Evolutionary conservation across 805 yeast species (phyloP), one percentile per base, ranked within the genome.

Genomic region (Ogataea methylovora): DNA sequence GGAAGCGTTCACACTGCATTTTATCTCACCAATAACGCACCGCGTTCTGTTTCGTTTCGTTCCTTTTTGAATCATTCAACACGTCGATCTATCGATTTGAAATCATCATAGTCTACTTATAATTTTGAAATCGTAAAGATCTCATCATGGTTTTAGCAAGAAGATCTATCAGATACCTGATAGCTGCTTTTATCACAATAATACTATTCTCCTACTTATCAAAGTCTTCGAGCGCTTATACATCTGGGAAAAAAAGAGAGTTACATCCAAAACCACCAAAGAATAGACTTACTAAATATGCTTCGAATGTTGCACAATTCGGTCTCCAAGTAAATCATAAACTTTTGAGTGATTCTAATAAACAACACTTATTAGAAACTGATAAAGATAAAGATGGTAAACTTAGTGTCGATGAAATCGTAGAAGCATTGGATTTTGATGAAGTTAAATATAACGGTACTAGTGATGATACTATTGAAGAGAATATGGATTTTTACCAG

Each of bases 401-500:
- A 28, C 41, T 55, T 34, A 42, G 54, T 3, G 40, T 49, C 36
- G 49, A 44, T 4, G 51, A 55, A 38, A 45, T 55, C 15, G 14
- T 45, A 35, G 33, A 44, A 19, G 50, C 48, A 5, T 33, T 55
- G 23, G 49, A 46, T 13, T 55, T 46, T 31, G 54, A 52, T 30
- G 29, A 36, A 16, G 34, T 36, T 5, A 35, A 37, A 12, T 39
- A 42, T 22, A 45, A 44, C 30, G 46, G 42, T 22, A 45, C 56
- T 9, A 43, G 44, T 23, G 58, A 47, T 13, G 51, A 55, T 26
- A 42, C 54, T n/a, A 55, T 52, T 27, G 52, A 40, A 27, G 56
- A 53, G 33, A 54, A 52, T 32, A 55, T 56, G 60, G 60, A 55
- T 27, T 52, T 56, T 37, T 56, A 54, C 34, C 48, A 45, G 28